Percentiles rank a stretch among this genome's conserved stretches.
phyloP scores from a whole-genome alignment of 331 rosid species.

The Dryas integrifolia region DNA sequence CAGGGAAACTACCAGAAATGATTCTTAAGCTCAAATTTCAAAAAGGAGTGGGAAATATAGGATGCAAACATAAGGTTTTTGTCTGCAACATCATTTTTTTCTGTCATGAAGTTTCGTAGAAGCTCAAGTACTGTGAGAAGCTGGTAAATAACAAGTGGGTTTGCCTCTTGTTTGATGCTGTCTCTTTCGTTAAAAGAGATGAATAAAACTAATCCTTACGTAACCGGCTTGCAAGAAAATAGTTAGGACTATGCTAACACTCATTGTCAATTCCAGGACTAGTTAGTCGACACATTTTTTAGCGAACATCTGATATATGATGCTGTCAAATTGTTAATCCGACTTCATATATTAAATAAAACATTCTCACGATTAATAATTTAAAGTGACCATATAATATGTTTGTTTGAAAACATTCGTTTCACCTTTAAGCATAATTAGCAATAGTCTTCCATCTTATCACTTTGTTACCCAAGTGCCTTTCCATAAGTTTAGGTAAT shows the following conservation, averaged over 20 bases:
- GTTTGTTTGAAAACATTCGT: background rate
- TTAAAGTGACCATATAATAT: too few species aligned
- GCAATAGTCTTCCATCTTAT: background rate
- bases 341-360: too few species aligned
- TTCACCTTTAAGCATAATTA: background rate
- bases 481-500: too few species aligned
- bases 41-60: background rate
- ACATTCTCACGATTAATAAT: too few species aligned
- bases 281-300: too few species aligned
- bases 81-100: conserved; percentile 4
- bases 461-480: background rate
- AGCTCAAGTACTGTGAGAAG: conserved; percentile 10
- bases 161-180: background rate
- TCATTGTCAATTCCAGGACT: too few species aligned
- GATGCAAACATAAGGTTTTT: background rate
- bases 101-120: conserved; percentile 32
- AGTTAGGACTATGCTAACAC: too few species aligned
- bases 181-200: background rate
- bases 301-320: too few species aligned
- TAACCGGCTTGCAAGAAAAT: too few species aligned
- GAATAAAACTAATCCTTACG: too few species aligned
- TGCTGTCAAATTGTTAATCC: too few species aligned
- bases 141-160: background rate
- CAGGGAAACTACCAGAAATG: background rate
- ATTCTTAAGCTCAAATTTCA: background rate